Evolutionary conservation across 495 filamentous ascomycete genomes (phyloP).

Genomic region (Daldinia loculata): DNA sequence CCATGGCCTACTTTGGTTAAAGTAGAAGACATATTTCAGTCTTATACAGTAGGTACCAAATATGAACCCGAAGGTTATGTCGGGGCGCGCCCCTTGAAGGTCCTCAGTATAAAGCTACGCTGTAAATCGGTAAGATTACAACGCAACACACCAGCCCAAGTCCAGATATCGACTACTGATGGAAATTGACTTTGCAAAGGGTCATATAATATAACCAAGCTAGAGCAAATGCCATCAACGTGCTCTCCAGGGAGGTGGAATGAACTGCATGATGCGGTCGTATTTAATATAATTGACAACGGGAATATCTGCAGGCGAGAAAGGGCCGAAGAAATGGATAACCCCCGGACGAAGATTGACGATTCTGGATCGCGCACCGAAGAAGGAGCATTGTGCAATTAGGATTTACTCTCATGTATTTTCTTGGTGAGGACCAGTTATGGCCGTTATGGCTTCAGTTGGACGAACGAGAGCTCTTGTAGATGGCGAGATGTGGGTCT

Average conservation of each 20-base stretch:
- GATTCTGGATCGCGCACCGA: slow-evolving; percentile 25
- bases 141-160: slow-evolving; percentile 2
- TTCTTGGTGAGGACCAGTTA: not conserved
- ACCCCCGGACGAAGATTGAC: slow-evolving; percentile 3
- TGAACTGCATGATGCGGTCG: slow-evolving; percentile 30
- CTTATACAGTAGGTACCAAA: slow-evolving; percentile 9
- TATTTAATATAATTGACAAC: slow-evolving; percentile 35
- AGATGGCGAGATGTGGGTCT: slow-evolving; percentile 41
- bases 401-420: slow-evolving; percentile 3
- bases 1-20: slow-evolving; percentile 32
- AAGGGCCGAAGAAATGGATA: slow-evolving; percentile 26
- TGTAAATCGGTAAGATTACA: slow-evolving; percentile 10
- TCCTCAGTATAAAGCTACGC: slow-evolving; percentile 1
- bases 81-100: slow-evolving; percentile 17
- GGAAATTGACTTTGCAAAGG: slow-evolving; percentile 16
- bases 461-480: slow-evolving; percentile 30
- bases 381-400: slow-evolving; percentile 34
- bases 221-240: slow-evolving; percentile 18
- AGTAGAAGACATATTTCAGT: slow-evolving; percentile 38
- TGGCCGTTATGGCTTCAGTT: not conserved
- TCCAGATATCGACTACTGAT: slow-evolving; percentile 1
- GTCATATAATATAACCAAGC: slow-evolving; percentile 1
- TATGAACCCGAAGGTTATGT: slow-evolving; percentile 6
- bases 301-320: slow-evolving; percentile 12
- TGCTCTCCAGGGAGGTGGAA: slow-evolving; percentile 11